Evolutionary conservation across 2,329 filamentous ascomycete species (phyloP).

Genomic region (Verticillium nubilum): DNA sequence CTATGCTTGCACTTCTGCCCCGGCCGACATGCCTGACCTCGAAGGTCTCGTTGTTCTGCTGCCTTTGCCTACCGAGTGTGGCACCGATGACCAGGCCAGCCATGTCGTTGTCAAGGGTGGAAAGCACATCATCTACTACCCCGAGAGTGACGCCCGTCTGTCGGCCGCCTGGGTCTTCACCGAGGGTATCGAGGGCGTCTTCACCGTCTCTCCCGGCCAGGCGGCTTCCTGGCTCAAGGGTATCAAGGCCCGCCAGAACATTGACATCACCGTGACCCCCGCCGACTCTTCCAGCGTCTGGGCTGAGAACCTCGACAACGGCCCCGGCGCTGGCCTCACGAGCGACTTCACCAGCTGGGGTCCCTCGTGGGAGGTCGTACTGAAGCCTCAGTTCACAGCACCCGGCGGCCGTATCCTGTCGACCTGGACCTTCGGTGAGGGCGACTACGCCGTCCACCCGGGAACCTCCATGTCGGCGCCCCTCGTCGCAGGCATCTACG

Average conservation of each 20-base stretch:
- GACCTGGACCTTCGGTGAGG: conserved; percentile 36
- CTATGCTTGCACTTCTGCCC: conserved; percentile 5
- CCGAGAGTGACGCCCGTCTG: not conserved
- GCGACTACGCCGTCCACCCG: conserved; percentile 40
- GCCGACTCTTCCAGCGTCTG: conserved; percentile 6
- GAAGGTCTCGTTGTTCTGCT: conserved; percentile 30
- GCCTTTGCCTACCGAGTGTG: conserved; percentile 19
- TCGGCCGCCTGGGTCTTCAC: not conserved
- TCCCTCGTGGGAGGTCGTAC: conserved; percentile 37
- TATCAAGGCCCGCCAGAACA: conserved; percentile 13
- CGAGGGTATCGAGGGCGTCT: conserved; percentile 10
- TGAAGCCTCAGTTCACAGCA: conserved; percentile 42
- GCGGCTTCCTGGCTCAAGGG: conserved; percentile 17
- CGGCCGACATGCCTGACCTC: conserved; percentile 24
- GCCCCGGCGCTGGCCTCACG: conserved; percentile 26
- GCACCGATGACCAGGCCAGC: conserved; percentile 25
- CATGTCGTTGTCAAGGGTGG: conserved; percentile 35
- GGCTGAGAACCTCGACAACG: conserved; percentile 12
- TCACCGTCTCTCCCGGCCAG: conserved; percentile 11
- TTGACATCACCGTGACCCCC: conserved; percentile 16
- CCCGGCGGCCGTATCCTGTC: conserved; percentile 46
- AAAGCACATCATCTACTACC: conserved; percentile 35
- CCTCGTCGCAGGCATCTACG: conserved; percentile 34
- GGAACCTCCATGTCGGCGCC: conserved; percentile 52
- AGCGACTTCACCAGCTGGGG: conserved; percentile 37